Evolutionary conservation across 1,139 yeast species (phyloP), one percentile per base, ranked within the genome.

Genomic region (Pichia sp.): DNA sequence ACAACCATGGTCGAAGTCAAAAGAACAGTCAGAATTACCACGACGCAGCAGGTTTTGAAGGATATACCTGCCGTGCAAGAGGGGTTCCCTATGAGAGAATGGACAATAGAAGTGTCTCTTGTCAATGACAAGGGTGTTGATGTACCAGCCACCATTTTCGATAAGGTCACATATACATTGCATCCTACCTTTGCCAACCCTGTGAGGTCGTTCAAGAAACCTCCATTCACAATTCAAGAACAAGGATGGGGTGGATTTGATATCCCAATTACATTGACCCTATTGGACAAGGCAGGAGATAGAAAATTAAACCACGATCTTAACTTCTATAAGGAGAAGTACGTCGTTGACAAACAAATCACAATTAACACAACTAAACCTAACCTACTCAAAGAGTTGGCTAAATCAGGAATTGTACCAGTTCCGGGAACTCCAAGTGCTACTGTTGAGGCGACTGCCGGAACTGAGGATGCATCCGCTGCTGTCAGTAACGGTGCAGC

Each of bases 221-320:
- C 84, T 16, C 98, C 98, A n/a, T 91, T 88, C 63, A 72, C 65
- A 54, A 81, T 91, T 38, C 85, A 79, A 56, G 98, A 91, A 60
- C 82, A 86, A 64, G 98, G 98, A 33, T 91, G 98, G 98, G 98
- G 98, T 55, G 98, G 91, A 50, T 88, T 88, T 54, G 96, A 88
- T 56, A 72, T 91, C 55, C 86, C 85, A 33, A 79, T 91, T 46
- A 71, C 84, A 15, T 67, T 87, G 40, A 84, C 81, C 48, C 67
- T 84, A 40, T 71, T 83, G 23, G 97, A 94, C 42, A 83, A 82
- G 53, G 83, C 81, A 36, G 97, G 96, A 32, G 96, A 87, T 57
- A 72, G 84, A 47, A 83, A 84, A 54, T 62, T 91, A 44, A 75
- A 74, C 53, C 97, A 91, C 58, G 97, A 91, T 61, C 75, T 91